Percentiles rank a stretch among this genome's conserved stretches.
These are phyloP conservation scores for Cruciata laevipes DNA, from an alignment of 257 asterid species.

Conservation along the genomic window DNA sequence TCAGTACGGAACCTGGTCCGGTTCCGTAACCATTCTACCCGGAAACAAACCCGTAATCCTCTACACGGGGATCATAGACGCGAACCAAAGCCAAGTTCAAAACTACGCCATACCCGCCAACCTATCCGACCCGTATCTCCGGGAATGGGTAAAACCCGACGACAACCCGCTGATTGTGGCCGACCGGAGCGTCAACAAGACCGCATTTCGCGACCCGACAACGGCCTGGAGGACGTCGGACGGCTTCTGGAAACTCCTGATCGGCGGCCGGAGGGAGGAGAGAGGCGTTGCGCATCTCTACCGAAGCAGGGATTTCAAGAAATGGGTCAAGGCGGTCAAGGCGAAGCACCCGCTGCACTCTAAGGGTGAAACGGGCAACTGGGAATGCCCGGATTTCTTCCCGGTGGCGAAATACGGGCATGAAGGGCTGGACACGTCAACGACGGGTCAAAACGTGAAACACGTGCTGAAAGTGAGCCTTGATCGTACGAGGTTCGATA, in stretches of 20 bases:
- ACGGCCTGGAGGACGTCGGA: slow-evolving; percentile 66
- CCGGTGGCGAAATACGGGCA: slow-evolving; percentile 35
- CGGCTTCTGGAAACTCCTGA: slow-evolving; percentile 44
- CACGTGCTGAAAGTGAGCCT: slow-evolving; percentile 65
- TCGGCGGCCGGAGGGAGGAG: slow-evolving; percentile 32
- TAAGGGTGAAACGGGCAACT: slow-evolving; percentile 35
- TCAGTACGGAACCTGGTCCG: slow-evolving; percentile 65
- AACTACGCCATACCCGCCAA: slow-evolving; percentile 72
- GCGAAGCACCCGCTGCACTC: slow-evolving; percentile 47
- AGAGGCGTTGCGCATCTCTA: slow-evolving; percentile 45
- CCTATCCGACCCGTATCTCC: slow-evolving; percentile 54
- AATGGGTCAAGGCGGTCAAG: slow-evolving; percentile 56
- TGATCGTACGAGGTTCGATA: slow-evolving; percentile 51
- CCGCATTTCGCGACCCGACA: slow-evolving; percentile 73
- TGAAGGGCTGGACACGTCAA: slow-evolving; percentile 49
- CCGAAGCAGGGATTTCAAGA: slow-evolving; percentile 49
- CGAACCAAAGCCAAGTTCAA: slow-evolving; percentile 52
- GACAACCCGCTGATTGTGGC: slow-evolving; percentile 57
- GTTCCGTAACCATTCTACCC: slow-evolving; percentile 62
- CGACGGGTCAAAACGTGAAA: slow-evolving; percentile 25
- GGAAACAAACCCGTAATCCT: slow-evolving; percentile 63
- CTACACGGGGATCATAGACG: slow-evolving; percentile 60
- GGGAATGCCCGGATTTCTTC: slow-evolving; percentile 77
- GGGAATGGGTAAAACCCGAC: slow-evolving; percentile 58
- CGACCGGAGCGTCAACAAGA: slow-evolving; percentile 30